Evolutionary conservation across 352 stramenopile species (phyloP), one percentile per base, ranked within the genome.

Genomic region (Phytophthora sp.): DNA sequence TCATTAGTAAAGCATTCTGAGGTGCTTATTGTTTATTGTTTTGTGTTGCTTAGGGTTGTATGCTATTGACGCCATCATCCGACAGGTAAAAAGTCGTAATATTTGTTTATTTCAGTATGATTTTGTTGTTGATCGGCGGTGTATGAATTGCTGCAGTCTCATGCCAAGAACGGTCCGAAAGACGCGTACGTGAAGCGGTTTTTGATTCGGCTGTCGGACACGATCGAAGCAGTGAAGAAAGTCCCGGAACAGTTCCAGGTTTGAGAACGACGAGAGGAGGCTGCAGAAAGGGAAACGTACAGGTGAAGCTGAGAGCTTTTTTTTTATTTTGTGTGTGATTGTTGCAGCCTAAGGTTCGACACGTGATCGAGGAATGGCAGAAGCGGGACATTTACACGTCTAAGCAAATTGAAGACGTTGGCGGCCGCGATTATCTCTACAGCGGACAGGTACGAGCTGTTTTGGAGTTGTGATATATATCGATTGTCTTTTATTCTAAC

Each of bases 131-230:
- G 20, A 35, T 7, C 0, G n/a, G n/a, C n/a, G n/a, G 41, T 33
- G 36, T 31, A 0, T 46, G 21, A 57, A 36, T 57, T 24, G 16
- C 2, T 70, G 20, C 55, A 92, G 80, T 84, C 86, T 35, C 82
- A 90, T 63, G 65, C 52, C 35, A 94, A 92, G 60, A 79, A 81
- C 13, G 79, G 69, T 6, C 35, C 71, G 1, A 95, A 92, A 21
- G 85, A 94, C 31, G 53, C 70, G 21, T 95, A 93, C 58, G 77
- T 87, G 3, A 89, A 90, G 64, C 82, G 87, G n/a, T 95, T 95
- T 39, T 54, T 72, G n/a, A 73, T 91, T 31, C 85, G 89, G 20
- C 62, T 95, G 47, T 72, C 66, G 29, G 80, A 92, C 55, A 95
- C 87, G n/a, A 80, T 95, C 30, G 69, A 38, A 8, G 84, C 87